Evolutionary conservation across 371 early-diverging fungal species (phyloP), one percentile per base, ranked within the genome.

Genomic region (Chytridium lagenaria): DNA sequence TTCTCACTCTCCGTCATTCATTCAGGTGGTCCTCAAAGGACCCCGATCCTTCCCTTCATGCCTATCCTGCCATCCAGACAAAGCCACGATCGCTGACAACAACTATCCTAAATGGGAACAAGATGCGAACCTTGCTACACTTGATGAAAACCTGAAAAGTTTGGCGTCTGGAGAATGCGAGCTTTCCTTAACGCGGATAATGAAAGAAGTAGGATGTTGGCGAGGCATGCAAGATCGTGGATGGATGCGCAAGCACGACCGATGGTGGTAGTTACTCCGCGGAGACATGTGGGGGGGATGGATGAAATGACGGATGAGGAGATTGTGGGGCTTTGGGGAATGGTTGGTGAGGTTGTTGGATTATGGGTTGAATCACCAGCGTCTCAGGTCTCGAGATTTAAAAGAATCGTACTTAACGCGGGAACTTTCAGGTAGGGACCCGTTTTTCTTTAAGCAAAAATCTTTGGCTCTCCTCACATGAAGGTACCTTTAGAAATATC

Each of bases 231-330:
- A n/a, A n/a, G n/a, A n/a, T n/a, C n/a, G 16, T 72, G 72, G 72
- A 16, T 72, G 26, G 72, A 72, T 44, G 72, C 72, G 2, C 72
- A 72, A 37, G 66, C 59, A 12, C 50, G 72, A 15, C 55, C 67
- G 0, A 33, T 72, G 40, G 19, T 72, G 5, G 37, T 72, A 26
- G 72, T 72, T 0, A 72, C 72, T 10, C 72, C 72, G 16, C 31
- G 52, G 30, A n/a, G 52, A n/a, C 72, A 72, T 38, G 67, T 67
- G 57, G 66, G 40, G 3, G 66, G 44, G 16, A 65, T 72, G 67
- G 67, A 37, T 23, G 57, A 72, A n/a, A 37, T 72, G 67, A 37
- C 7, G 64, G 52, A 30, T 12, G 36, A 30, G 0, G 72, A 52
- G 23, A 23, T 67, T 2, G 23, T 26, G 15, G 39, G 12, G 30